phyloP scores from a whole-genome alignment of 1,139 yeast species.

The Hyphopichia fennica region DNA sequence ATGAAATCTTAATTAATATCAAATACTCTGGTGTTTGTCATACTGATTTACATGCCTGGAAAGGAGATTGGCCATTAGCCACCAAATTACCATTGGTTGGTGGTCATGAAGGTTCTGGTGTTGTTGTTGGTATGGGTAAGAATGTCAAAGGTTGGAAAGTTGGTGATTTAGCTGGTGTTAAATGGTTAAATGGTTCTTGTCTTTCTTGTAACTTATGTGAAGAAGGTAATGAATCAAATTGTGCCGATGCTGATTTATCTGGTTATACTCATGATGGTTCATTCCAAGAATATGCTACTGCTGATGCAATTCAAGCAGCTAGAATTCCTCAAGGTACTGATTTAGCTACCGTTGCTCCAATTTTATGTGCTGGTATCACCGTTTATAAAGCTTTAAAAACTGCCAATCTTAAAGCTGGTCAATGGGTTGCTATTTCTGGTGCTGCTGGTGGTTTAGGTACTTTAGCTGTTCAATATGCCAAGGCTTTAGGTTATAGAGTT shows the following conservation, averaged over 20 bases:
- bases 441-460: slow-evolving; percentile 83
- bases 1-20: slow-evolving; percentile 64
- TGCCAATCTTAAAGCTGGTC: slow-evolving; percentile 62
- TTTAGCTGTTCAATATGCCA: slow-evolving; percentile 71
- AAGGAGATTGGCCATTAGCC: slow-evolving; percentile 74
- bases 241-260: slow-evolving; percentile 66
- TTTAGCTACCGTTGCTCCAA: slow-evolving; percentile 74
- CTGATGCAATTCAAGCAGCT: slow-evolving; percentile 86
- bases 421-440: slow-evolving; percentile 78
- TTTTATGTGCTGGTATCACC: slow-evolving; percentile 80
- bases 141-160: slow-evolving; percentile 65
- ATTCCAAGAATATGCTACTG: slow-evolving; percentile 78
- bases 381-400: slow-evolving; percentile 78
- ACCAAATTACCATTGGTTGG: slow-evolving; percentile 73
- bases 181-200: slow-evolving; percentile 77
- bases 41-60: slow-evolving; percentile 79
- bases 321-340: slow-evolving; percentile 69
- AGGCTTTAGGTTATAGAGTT: slow-evolving; percentile 73
- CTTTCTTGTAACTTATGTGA: slow-evolving; percentile 69
- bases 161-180: slow-evolving; percentile 73
- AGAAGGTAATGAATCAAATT: slow-evolving; percentile 63
- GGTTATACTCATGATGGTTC: slow-evolving; percentile 83
- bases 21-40: slow-evolving; percentile 80
- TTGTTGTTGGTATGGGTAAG: slow-evolving; percentile 68
- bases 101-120: slow-evolving; percentile 86